Base-by-base conservation (phyloP, 306 rosid species). In the Cyamopsis tetragonoloba region DNA sequence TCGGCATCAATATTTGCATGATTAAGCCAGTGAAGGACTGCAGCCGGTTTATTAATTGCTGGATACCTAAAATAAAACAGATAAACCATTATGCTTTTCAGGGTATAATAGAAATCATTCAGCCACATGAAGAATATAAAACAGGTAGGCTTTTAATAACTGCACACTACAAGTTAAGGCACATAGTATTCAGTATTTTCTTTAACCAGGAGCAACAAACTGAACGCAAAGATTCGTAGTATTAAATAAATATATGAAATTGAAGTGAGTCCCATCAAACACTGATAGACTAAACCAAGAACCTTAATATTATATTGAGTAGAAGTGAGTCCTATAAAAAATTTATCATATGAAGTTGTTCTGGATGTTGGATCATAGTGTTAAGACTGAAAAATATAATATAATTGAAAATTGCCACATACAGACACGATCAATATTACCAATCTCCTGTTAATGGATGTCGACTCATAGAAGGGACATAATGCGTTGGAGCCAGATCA, bases 361-460 rank as follows among this genome's bases (percentile, higher is more conserved):
- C 34, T 9, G 34, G 35, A 41, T 32, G 59, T 67, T 49, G 42
- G 57, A 70, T 54, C 15, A 27, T 44, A 41, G 30, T 38, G 1
- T 31, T 22, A 27, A 60, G 24, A 53, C 38, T 6, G 17, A 55
- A 65, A 62, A 9, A 67, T 37, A 55, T 22, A 27, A 47, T 18
- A 49, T 46, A 35, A 62, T 31, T 51, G 39, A 58, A 80, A 63
- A 30, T 62, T 35, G 51, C 50, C 54, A 55, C 6, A 59, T 18
- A 20, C 14, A 44, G 13, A 44, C 12, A 42, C 49, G n/a, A 5
- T 5, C 10, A 50, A 13, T 68, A 59, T 82, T 93, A 93, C 97
- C 99, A 93, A 81, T 93, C 99, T 74, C 89, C 99, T 4, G 99
- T 90, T 54, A 93, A 72, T 41, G 99, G 99, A 80, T 93, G 99